phyloP scores from a whole-genome alignment of 345 rosid genomes.

The Eucalyptus sp. region DNA sequence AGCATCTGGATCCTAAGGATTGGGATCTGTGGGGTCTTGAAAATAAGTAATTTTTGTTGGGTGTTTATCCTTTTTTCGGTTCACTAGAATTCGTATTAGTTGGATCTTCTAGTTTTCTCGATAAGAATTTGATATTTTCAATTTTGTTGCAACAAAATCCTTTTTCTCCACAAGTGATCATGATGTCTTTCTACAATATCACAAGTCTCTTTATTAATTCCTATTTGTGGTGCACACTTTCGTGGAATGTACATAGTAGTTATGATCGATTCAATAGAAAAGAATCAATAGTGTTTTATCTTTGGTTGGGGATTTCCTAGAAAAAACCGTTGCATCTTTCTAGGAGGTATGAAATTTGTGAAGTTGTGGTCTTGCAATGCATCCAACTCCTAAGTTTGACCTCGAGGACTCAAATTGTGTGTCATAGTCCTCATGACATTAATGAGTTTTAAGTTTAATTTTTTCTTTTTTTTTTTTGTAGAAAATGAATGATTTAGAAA shows the following conservation, averaged over 20 bases:
- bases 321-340: not conserved
- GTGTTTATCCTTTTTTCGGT: accelerated
- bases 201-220: accelerated
- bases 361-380: not conserved
- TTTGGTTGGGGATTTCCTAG: no score
- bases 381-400: not conserved
- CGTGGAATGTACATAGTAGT: accelerated
- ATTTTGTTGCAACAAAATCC: accelerated
- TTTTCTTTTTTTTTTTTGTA: no score
- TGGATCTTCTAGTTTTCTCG: accelerated
- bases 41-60: no score
- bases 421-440: not conserved
- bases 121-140: not conserved
- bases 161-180: not conserved
- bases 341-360: accelerated
- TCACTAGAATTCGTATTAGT: accelerated
- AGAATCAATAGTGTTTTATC: not conserved
- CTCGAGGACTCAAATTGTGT: not conserved
- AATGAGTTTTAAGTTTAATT: no score
- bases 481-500: no score
- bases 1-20: accelerated
- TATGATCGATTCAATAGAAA: not conserved
- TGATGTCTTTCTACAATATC: not conserved
- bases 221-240: not conserved
- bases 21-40: no score